Evolutionary conservation across 208 protist genomes (phyloP), one percentile per base, ranked within the genome.

Genomic region (Leishmania major): DNA sequence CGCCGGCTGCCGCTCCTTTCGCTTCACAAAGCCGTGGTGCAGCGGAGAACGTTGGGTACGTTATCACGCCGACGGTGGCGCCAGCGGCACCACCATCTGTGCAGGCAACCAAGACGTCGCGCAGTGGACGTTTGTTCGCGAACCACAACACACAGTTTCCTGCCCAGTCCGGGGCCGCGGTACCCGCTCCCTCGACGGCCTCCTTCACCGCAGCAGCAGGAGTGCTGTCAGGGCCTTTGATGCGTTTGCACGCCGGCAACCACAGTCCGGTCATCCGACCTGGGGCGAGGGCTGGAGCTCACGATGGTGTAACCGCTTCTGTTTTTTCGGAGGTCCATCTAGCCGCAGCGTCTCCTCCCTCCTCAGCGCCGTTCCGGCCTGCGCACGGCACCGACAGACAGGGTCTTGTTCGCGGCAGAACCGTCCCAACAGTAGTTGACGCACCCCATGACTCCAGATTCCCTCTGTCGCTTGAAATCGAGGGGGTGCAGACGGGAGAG

Each of bases 401-500:
- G 15, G 78, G 82, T 55, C 31, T 85, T 37, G 51, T 71, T 47
- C 82, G 78, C 13, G 82, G 73, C 53, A 82, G 43, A 3, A 86
- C 82, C 19, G 62, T 79, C 0, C 19, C 25, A 35, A 53, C 76
- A 55, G 6, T 22, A 11, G 74, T 49, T 66, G 82, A 79, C 22
- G 45, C 74, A 31, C 57, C 43, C 40, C 62, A n/a, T 60, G 57
- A 37, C 47, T 13, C 37, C 3, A 75, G 49, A 15, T 25, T 37
- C 0, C 49, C 40, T 13, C 73, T 82, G 22, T 70, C 64, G 3
- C 82, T 94, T 19, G 74, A 84, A 28, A 85, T 97, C 43, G 92
- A 90, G 57, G 94, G 94, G 1, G 85, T 87, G n/a, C 92, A 91
- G 47, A 96, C 90, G 0, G 94, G 94, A 13, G 90, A 95, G 79